Evolutionary conservation across 441 rosid species (phyloP).

Genomic region (Erysimum pusillum): DNA sequence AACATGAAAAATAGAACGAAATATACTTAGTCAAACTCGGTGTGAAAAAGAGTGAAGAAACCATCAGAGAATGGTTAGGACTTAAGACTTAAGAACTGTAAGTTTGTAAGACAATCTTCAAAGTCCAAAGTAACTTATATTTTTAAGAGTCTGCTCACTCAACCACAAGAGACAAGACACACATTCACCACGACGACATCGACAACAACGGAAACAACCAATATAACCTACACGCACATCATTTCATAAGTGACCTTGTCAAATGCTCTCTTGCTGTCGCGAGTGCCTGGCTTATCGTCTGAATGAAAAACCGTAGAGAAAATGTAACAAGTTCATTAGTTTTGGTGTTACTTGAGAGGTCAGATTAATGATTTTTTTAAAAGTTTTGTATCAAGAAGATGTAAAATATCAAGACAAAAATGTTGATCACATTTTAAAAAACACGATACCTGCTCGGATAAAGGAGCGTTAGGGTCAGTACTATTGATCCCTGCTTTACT

Average conservation of each 20-base stretch:
- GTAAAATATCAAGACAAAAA: neutral
- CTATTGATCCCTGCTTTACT: conserved; percentile 79
- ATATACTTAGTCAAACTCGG: too few relatives aligned
- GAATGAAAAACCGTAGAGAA: neutral
- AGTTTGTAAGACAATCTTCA: too few relatives aligned
- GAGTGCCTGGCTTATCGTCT: too few relatives aligned
- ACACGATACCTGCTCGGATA: conserved; percentile 80
- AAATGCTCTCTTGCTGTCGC: conserved; percentile 90
- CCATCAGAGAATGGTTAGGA: too few relatives aligned
- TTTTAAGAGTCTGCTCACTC: neutral
- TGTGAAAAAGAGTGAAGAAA: too few relatives aligned
- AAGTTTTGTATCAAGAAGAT: conserved; percentile 8
- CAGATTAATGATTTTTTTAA: neutral
- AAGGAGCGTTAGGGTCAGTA: conserved; percentile 71
- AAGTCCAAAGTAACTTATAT: neutral
- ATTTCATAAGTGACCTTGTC: conserved; percentile 78
- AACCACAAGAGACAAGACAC: conserved; percentile 12
- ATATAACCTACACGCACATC: conserved; percentile 36
- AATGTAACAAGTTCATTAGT: conserved; percentile 15
- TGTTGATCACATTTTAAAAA: neutral
- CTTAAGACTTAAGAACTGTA: too few relatives aligned
- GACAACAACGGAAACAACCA: neutral
- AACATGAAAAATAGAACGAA: too few relatives aligned
- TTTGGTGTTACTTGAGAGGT: neutral
- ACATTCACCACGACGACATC: neutral